Percentiles rank a stretch among this genome's conserved stretches.
Conservation (phyloP, 768 basidiomycete genomes). For the Termitomyces sp. region DNA sequence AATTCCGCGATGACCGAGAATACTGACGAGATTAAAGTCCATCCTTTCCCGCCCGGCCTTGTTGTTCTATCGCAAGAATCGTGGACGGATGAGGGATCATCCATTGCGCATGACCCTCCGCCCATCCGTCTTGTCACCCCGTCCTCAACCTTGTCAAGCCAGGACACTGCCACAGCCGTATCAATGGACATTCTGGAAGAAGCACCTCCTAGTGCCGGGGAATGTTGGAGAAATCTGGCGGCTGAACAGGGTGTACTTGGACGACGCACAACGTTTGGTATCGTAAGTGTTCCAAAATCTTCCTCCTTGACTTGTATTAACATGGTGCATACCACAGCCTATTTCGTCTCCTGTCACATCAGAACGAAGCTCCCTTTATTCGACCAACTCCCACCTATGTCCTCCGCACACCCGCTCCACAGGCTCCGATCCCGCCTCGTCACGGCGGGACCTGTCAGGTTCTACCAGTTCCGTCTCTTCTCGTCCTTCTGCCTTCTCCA, state of each 20-base stretch:
- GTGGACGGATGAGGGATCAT: slow-evolving; percentile 22
- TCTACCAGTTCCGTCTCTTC: slow-evolving; percentile 52
- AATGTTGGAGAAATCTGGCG: slow-evolving; percentile 56
- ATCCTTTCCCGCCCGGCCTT: slow-evolving; percentile 33
- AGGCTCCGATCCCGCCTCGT: slow-evolving; percentile 47
- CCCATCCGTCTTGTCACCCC: slow-evolving; percentile 2
- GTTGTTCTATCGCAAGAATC: slow-evolving; percentile 21
- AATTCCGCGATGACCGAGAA: slow-evolving; percentile 23
- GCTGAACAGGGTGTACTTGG: slow-evolving; percentile 22
- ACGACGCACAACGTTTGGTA: slow-evolving; percentile 49
- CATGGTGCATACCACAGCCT: slow-evolving; percentile 25
- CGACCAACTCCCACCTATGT: slow-evolving; percentile 51
- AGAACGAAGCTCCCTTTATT: slow-evolving; percentile 62
- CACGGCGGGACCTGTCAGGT: slow-evolving; percentile 31
- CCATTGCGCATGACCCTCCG: slow-evolving; percentile 7
- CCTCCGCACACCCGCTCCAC: slow-evolving; percentile 41
- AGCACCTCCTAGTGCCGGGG: slow-evolving; percentile 56
- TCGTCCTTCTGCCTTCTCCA: slow-evolving; percentile 41
- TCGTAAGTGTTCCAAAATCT: slow-evolving; percentile 34
- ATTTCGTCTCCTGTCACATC: slow-evolving; percentile 41
- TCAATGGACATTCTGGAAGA: slow-evolving; percentile 63
- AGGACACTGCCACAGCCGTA: slow-evolving; percentile 28
- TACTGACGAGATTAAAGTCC: slow-evolving; percentile 21
- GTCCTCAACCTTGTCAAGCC: slow-evolving; percentile 7
- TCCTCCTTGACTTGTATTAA: slow-evolving; percentile 13